Evolutionary conservation across 1,139 yeast species (phyloP).

Genomic region (Debaryomyces coudertii): DNA sequence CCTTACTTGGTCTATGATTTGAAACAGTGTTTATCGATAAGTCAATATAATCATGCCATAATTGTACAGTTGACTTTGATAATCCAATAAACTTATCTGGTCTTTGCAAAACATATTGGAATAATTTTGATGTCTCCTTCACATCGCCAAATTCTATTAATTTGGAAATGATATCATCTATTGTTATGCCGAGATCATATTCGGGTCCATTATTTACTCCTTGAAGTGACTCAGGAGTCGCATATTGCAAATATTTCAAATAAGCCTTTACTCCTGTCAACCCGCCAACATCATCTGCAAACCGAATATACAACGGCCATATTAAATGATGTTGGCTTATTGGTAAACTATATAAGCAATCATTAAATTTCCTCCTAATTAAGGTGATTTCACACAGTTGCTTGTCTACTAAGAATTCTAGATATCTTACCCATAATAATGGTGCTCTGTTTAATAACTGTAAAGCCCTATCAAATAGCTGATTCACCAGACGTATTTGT

Average conservation of each 20-base stretch:
- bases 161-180: conserved; percentile 24
- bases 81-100: conserved; percentile 19
- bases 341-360: conserved; percentile 54
- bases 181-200: conserved; percentile 12
- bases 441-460: conserved; percentile 48
- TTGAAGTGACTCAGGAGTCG: conserved; percentile 17
- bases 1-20: conserved; percentile 14
- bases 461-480: conserved; percentile 53
- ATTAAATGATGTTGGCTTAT: conserved; percentile 55
- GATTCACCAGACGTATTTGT: conserved; percentile 39
- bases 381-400: conserved; percentile 38
- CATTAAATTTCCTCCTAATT: conserved; percentile 55
- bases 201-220: conserved; percentile 3
- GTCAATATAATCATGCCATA: conserved; percentile 54
- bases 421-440: conserved; percentile 58
- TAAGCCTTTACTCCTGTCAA: conserved; percentile 45
- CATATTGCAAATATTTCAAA: conserved; percentile 44
- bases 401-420: conserved; percentile 46
- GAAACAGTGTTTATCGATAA: conserved; percentile 29
- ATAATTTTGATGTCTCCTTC: conserved; percentile 19
- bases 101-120: conserved; percentile 17
- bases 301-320: conserved; percentile 62
- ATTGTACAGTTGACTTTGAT: conserved; percentile 20
- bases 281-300: conserved; percentile 54
- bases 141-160: conserved; percentile 30